These are phyloP conservation scores for Tricholoma sp. DNA, from an alignment of 768 basidiomycete genomes.

Conservation along the genomic window DNA sequence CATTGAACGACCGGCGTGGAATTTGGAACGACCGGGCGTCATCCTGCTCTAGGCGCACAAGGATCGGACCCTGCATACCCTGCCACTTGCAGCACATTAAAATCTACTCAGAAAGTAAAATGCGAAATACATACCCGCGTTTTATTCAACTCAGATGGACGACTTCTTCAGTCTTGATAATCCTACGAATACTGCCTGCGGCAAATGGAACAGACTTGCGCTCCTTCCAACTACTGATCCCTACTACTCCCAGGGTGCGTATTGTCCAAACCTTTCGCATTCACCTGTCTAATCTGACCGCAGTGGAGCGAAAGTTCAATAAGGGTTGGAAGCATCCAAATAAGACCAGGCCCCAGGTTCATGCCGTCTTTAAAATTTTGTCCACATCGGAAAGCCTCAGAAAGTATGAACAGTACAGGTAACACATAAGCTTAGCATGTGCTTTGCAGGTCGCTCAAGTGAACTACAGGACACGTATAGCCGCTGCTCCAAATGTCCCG, in stretches of 20 bases:
- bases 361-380: conserved; percentile 14
- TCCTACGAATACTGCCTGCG: conserved; percentile 32
- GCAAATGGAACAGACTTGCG: conserved; percentile 38
- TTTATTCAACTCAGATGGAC: conserved; percentile 17
- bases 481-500: conserved; percentile 18
- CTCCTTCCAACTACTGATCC: conserved; percentile 30
- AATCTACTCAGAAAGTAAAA: neutral
- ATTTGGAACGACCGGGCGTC: no score
- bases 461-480: conserved; percentile 24
- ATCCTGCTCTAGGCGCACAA: neutral
- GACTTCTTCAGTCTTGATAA: conserved; percentile 37
- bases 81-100: neutral
- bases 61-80: neutral
- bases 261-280: conserved; percentile 1
- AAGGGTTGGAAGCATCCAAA: conserved; percentile 18
- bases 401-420: conserved; percentile 15
- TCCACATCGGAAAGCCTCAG: conserved; percentile 9
- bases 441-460: neutral
- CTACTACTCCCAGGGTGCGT: conserved; percentile 37
- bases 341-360: conserved; percentile 14
- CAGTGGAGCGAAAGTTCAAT: conserved; percentile 15
- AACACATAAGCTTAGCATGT: neutral
- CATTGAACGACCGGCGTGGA: neutral
- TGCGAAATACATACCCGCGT: neutral
- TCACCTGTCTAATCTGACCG: neutral